Evolutionary conservation across 176 grass and related monocot species (phyloP).

Genomic region (Dendrocalamus sinicus): DNA sequence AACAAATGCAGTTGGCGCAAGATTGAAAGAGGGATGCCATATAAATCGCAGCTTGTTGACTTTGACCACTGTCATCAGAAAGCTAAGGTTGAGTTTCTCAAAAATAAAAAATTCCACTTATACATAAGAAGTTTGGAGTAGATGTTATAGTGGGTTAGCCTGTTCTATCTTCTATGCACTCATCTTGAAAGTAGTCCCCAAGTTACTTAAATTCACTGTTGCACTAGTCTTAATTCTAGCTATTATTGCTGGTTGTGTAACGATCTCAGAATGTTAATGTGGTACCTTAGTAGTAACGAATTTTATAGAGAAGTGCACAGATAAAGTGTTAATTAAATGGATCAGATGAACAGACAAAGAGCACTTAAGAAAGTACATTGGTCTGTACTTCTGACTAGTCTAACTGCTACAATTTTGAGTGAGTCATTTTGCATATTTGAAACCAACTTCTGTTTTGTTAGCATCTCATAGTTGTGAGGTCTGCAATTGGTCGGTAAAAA

Average conservation of each 20-base stretch:
- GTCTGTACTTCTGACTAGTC: background rate
- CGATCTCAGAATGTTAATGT: constrained; percentile 6
- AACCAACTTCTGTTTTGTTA: background rate
- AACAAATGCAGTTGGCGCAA: constrained; percentile 87
- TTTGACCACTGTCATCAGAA: constrained; percentile 96
- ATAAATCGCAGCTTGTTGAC: constrained; percentile 94
- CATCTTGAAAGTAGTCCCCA: background rate
- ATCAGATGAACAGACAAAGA: constrained; percentile 3
- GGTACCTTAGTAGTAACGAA: background rate
- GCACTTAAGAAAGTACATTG: background rate
- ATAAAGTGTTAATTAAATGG: background rate
- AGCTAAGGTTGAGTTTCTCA: constrained; percentile 66
- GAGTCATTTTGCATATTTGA: background rate
- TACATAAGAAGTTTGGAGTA: constrained; percentile 11
- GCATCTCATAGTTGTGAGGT: constrained; percentile 1
- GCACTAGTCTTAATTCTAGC: constrained; percentile 8
- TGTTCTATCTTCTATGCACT: constrained; percentile 3
- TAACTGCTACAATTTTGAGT: background rate
- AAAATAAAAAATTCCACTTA: background rate
- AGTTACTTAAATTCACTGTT: background rate
- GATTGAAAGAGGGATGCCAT: constrained; percentile 92
- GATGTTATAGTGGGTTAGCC: background rate
- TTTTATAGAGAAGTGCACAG: constrained; percentile 16
- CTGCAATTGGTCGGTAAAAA: constrained; percentile 4
- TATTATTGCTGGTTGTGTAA: constrained; percentile 20